These are phyloP conservation scores for Rhodosporidiobolus sp. DNA, from an alignment of 768 basidiomycete species.

Conservation along the genomic window DNA sequence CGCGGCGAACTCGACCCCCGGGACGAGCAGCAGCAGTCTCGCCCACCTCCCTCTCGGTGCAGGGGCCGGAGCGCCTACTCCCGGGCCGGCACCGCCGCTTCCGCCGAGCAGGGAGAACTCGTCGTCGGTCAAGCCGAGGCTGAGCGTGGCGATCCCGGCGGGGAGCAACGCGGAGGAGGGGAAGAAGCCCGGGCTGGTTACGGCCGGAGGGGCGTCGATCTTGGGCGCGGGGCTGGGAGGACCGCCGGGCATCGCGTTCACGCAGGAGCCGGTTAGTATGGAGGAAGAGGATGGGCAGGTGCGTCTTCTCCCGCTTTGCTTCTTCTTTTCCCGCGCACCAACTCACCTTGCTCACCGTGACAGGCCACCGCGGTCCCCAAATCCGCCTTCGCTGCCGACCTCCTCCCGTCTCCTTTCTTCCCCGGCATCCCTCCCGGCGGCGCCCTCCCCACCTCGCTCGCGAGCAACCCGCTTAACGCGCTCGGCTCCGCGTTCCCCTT, in stretches of 20 bases:
- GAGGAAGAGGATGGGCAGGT: conserved; percentile 19
- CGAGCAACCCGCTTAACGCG: no score
- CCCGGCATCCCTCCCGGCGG: neutral
- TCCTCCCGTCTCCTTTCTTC: conserved; percentile 36
- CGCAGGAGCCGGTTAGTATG: conserved; percentile 10
- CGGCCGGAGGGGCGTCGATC: conserved; percentile 9
- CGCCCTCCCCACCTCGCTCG: neutral
- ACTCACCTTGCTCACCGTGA: no score
- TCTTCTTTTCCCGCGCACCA: no score
- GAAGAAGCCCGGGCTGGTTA: conserved; percentile 16
- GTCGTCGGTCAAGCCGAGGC: conserved; percentile 12
- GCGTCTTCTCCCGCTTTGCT: neutral
- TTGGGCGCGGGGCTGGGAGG: conserved; percentile 13
- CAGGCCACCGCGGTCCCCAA: conserved; percentile 22
- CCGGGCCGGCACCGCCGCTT: neutral
- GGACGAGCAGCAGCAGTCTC: neutral
- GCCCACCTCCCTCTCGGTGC: neutral
- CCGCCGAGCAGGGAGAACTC: neutral
- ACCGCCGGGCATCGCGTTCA: neutral
- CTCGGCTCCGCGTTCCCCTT: neutral
- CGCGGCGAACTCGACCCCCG: neutral
- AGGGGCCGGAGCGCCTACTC: neutral
- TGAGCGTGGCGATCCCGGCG: conserved; percentile 28
- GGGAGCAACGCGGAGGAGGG: neutral
- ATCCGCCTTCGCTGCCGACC: conserved; percentile 30